Percentiles rank a stretch among this genome's conserved stretches.
These are phyloP conservation scores for Trapa bicornis DNA, from an alignment of 345 rosid genomes.

Conservation along the genomic window DNA sequence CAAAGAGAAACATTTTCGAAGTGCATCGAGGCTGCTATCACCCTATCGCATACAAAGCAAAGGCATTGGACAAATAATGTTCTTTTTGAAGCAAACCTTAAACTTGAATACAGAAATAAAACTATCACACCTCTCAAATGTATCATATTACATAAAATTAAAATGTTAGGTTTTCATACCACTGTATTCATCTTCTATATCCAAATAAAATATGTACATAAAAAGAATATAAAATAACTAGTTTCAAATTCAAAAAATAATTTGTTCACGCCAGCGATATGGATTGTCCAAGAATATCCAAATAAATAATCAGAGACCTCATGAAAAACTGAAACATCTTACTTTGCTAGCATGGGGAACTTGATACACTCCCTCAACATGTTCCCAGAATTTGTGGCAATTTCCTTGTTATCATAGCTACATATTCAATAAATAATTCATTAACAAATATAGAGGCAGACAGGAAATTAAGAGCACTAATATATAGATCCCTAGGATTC, in stretches of 20 bases:
- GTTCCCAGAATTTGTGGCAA: conserved; percentile 77
- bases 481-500: not conserved
- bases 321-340: conserved; percentile 28
- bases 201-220: no score
- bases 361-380: conserved; percentile 97
- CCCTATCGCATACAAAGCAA: not conserved
- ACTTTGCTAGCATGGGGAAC: conserved; percentile 84
- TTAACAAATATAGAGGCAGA: not conserved
- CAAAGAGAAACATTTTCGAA: not conserved
- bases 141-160: not conserved
- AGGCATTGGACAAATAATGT: not conserved
- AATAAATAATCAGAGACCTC: not conserved
- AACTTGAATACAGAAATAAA: not conserved
- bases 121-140: not conserved
- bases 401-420: conserved; percentile 96
- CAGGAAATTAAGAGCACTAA: not conserved
- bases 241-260: not conserved
- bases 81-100: not conserved
- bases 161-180: not conserved
- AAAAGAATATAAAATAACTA: not conserved
- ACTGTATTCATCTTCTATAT: no score
- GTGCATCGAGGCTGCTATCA: not conserved
- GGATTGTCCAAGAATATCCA: not conserved
- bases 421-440: conserved; percentile 8
- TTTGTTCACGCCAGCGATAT: not conserved